A percentile compares a stretch with the other conserved stretches of the same genome.
phyloP scores from a whole-genome alignment of 2,329 filamentous ascomycete genomes.

The Colletotrichum sojae region DNA sequence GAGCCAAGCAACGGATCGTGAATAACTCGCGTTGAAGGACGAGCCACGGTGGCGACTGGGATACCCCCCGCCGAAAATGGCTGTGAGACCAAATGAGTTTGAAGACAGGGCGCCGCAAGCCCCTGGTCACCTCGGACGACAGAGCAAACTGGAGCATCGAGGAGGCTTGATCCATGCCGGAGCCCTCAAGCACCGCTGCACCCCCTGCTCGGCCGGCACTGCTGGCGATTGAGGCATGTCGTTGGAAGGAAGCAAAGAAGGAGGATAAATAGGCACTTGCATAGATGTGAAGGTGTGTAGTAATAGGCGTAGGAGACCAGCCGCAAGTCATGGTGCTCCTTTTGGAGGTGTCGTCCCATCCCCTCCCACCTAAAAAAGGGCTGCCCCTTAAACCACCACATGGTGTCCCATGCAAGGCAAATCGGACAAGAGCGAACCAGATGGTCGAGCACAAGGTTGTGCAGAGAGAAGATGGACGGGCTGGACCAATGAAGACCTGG shows the following conservation, averaged over 20 bases:
- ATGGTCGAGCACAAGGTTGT: constrained; percentile 4
- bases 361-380: constrained; percentile 1
- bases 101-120: constrained; percentile 23
- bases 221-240: constrained; percentile 10
- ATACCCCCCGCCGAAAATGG: constrained; percentile 20
- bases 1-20: constrained; percentile 10
- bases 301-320: too few relatives aligned
- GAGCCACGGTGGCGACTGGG: constrained; percentile 5
- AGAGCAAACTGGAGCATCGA: constrained; percentile 23
- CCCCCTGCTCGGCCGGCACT: neutral
- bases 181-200: constrained; percentile 17
- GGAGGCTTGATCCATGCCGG: constrained; percentile 36
- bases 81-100: constrained; percentile 37
- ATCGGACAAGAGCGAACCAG: constrained; percentile 21
- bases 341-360: neutral
- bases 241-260: neutral
- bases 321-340: too few relatives aligned
- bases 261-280: too few relatives aligned
- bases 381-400: constrained; percentile 19
- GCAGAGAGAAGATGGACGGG: constrained; percentile 5
- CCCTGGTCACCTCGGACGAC: constrained; percentile 34
- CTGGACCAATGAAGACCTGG: constrained; percentile 7
- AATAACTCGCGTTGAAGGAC: constrained; percentile 9
- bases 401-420: constrained; percentile 25
- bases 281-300: too few relatives aligned